phyloP scores from a whole-genome alignment of 805 yeast genomes.

The Saturnispora ahearnii region DNA sequence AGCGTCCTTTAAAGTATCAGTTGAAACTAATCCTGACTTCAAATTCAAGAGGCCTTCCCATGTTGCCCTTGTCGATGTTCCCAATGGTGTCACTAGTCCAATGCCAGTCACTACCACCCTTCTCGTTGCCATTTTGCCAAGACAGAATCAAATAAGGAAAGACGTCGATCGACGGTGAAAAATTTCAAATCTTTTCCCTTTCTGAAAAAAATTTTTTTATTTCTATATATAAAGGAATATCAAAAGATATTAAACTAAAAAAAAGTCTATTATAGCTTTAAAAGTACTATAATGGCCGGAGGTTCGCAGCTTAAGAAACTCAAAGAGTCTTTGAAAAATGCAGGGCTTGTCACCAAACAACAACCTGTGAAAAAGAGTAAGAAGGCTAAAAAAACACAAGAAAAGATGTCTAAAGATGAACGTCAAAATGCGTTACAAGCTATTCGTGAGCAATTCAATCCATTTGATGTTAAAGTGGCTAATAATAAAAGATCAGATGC shows the following conservation, averaged over 20 bases:
- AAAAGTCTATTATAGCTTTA: background rate
- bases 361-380: constrained; percentile 50
- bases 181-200: background rate
- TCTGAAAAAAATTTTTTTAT: background rate
- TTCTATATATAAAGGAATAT: background rate
- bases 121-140: constrained; percentile 13
- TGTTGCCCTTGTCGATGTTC: constrained; percentile 48
- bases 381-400: constrained; percentile 39
- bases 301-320: constrained; percentile 83
- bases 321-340: constrained; percentile 64
- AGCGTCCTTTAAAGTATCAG: constrained; percentile 35
- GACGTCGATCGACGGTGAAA: constrained; percentile 1
- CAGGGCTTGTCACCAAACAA: constrained; percentile 83
- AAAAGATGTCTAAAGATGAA: constrained; percentile 67
- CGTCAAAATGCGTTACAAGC: constrained; percentile 43
- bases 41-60: constrained; percentile 49
- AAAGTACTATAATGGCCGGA: constrained; percentile 29
- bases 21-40: constrained; percentile 52
- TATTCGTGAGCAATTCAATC: constrained; percentile 80
- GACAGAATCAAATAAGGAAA: background rate
- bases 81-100: constrained; percentile 81
- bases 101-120: constrained; percentile 91
- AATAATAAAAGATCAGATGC: constrained; percentile 51
- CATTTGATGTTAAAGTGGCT: constrained; percentile 73
- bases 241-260: background rate